These are phyloP conservation scores for Saccharomycopsis schoenii DNA, from an alignment of 805 yeast species.

Conservation along the genomic window DNA sequence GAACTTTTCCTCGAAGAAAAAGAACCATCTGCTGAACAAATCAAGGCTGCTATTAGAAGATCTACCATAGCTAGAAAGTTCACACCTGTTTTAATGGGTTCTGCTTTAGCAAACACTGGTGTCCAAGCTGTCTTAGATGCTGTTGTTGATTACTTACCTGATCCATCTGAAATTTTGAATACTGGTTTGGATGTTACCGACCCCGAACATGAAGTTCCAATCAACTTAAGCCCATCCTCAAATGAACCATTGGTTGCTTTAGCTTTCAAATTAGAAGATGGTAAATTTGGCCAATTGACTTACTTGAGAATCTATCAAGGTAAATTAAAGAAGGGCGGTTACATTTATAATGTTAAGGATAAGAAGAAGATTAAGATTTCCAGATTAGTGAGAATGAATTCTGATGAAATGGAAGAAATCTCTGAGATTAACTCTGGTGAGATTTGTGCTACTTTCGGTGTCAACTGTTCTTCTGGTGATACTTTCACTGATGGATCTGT, in stretches of 20 bases:
- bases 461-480: slow-evolving; percentile 98
- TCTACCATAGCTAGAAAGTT: slow-evolving; percentile 91
- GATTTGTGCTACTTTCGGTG: slow-evolving; percentile 98
- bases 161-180: slow-evolving; percentile 88
- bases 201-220: slow-evolving; percentile 50
- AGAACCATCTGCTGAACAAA: slow-evolving; percentile 77
- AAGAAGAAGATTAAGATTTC: slow-evolving; percentile 92
- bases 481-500: slow-evolving; percentile 83
- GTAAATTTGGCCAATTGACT: slow-evolving; percentile 95
- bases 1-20: slow-evolving; percentile 85
- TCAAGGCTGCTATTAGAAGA: slow-evolving; percentile 83
- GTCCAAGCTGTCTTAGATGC: slow-evolving; percentile 90
- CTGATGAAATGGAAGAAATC: slow-evolving; percentile 97
- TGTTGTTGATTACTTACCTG: slow-evolving; percentile 67
- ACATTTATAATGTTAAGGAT: slow-evolving; percentile 79
- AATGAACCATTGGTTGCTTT: slow-evolving; percentile 83
- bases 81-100: slow-evolving; percentile 99
- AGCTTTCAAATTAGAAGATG: slow-evolving; percentile 99
- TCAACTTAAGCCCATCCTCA: slow-evolving; percentile 64
- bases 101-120: slow-evolving; percentile 95
- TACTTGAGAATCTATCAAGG: slow-evolving; percentile 98
- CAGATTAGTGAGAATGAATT: slow-evolving; percentile 95
- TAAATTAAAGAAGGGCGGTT: slow-evolving; percentile 78
- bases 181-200: slow-evolving; percentile 67
- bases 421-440: slow-evolving; percentile 96